A percentile compares a stretch with the other conserved stretches of the same genome.
Evolutionary conservation across 2,329 filamentous ascomycete species (phyloP).

Genomic region (Fusarium kyushuense): DNA sequence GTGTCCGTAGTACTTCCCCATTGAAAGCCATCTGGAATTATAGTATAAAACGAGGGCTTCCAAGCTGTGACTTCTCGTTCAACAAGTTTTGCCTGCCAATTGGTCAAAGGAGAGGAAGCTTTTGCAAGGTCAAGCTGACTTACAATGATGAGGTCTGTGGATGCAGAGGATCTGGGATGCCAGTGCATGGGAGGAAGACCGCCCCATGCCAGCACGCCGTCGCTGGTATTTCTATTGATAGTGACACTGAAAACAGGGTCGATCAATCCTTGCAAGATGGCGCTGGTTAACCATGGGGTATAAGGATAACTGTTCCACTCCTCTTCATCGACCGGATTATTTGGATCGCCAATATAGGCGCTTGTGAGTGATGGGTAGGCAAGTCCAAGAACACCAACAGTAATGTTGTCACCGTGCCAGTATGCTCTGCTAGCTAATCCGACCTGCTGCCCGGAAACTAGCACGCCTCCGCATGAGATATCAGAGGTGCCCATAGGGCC

Average conservation of each 20-base stretch:
- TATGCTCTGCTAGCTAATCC: slow-evolving; percentile 62
- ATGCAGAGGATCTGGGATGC: slow-evolving; percentile 48
- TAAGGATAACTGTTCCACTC: slow-evolving; percentile 58
- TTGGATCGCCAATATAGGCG: slow-evolving; percentile 58
- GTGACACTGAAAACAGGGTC: slow-evolving; percentile 62
- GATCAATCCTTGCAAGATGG: slow-evolving; percentile 60
- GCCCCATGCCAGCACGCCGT: slow-evolving; percentile 61
- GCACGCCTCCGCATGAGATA: slow-evolving; percentile 60
- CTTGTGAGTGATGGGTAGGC: slow-evolving; percentile 64
- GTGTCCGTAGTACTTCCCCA: slow-evolving; percentile 58
- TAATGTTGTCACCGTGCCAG: slow-evolving; percentile 65
- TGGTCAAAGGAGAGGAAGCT: background rate
- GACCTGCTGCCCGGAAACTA: slow-evolving; percentile 60
- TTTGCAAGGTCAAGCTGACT: slow-evolving; percentile 38
- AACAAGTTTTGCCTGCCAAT: slow-evolving; percentile 58
- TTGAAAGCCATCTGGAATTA: slow-evolving; percentile 62
- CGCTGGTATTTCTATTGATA: slow-evolving; percentile 60
- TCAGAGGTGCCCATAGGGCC: slow-evolving; percentile 63
- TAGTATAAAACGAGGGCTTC: slow-evolving; percentile 65
- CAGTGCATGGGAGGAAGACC: slow-evolving; percentile 57
- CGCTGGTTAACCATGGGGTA: slow-evolving; percentile 62
- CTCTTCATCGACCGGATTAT: slow-evolving; percentile 54
- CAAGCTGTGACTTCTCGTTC: slow-evolving; percentile 55
- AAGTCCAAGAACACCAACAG: slow-evolving; percentile 64
- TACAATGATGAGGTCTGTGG: slow-evolving; percentile 61